Percentiles rank a stretch among this genome's conserved stretches.
Evolutionary conservation across 306 rosid species (phyloP).

Genomic region (Bauhinia variegata): DNA sequence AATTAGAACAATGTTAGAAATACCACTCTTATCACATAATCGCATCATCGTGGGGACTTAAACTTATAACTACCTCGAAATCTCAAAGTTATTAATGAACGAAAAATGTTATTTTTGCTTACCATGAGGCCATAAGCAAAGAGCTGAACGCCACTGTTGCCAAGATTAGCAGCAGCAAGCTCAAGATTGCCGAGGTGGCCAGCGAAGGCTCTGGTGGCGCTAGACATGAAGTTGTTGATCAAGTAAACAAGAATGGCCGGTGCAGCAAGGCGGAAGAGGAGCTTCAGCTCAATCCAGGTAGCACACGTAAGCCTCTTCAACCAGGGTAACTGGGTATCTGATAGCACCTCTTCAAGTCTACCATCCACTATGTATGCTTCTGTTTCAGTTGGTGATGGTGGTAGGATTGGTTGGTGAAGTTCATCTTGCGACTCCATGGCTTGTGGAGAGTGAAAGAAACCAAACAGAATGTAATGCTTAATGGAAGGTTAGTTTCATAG

Average conservation of each 20-base stretch:
- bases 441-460: neutral
- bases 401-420: slow-evolving; percentile 33
- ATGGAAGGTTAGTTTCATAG: no score
- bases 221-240: slow-evolving; percentile 67
- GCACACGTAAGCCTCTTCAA: slow-evolving; percentile 45
- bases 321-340: slow-evolving; percentile 40
- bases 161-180: slow-evolving; percentile 80
- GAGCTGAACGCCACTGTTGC: slow-evolving; percentile 76
- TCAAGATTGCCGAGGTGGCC: slow-evolving; percentile 85
- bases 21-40: no score
- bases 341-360: slow-evolving; percentile 55
- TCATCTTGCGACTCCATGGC: slow-evolving; percentile 41
- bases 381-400: neutral
- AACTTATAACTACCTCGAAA: no score
- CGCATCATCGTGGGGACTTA: no score
- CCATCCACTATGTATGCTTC: slow-evolving; percentile 19
- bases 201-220: slow-evolving; percentile 59
- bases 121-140: slow-evolving; percentile 83
- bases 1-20: no score
- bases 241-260: slow-evolving; percentile 73
- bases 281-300: slow-evolving; percentile 64
- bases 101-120: neutral
- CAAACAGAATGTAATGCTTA: neutral
- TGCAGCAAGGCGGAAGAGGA: slow-evolving; percentile 60
- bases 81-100: no score